Conservation (phyloP, 768 basidiomycete species). For the Boletus subparvulus region DNA sequence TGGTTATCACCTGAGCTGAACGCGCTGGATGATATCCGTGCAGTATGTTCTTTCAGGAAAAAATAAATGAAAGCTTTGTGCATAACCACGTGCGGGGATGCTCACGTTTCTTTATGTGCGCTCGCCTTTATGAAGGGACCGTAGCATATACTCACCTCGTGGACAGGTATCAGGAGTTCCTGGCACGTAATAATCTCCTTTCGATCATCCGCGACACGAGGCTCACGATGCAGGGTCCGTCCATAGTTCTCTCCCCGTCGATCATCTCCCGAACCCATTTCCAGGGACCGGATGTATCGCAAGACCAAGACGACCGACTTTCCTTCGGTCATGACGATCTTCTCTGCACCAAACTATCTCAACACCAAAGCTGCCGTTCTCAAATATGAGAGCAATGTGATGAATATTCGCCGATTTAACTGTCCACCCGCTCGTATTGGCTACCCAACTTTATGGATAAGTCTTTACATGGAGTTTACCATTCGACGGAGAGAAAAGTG, state of each 20-base stretch:
- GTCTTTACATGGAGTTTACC: conserved; percentile 99
- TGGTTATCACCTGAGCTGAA: conserved; percentile 94
- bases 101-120: conserved; percentile 90
- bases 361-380: conserved; percentile 97
- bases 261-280: conserved; percentile 30
- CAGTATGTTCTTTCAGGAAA: conserved; percentile 72
- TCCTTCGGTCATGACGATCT: conserved; percentile 99
- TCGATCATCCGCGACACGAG: conserved; percentile 97
- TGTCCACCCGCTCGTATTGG: conserved; percentile 96
- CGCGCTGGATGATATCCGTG: conserved; percentile 91
- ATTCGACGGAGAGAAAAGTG: conserved; percentile 98
- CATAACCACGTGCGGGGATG: conserved; percentile 98
- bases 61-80: conserved; percentile 83
- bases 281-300: conserved; percentile 95
- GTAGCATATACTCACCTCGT: background rate
- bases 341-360: conserved; percentile 96
- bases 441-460: conserved; percentile 97
- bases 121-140: background rate
- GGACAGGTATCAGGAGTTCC: conserved; percentile 89
- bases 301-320: conserved; percentile 98
- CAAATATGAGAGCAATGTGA: conserved; percentile 98
- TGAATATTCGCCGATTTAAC: conserved; percentile 98
- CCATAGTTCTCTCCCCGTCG: background rate
- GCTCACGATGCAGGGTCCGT: conserved; percentile 96
- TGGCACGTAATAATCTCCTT: conserved; percentile 93